phyloP scores from a whole-genome alignment of 345 rosid species.

The Punica granatum region DNA sequence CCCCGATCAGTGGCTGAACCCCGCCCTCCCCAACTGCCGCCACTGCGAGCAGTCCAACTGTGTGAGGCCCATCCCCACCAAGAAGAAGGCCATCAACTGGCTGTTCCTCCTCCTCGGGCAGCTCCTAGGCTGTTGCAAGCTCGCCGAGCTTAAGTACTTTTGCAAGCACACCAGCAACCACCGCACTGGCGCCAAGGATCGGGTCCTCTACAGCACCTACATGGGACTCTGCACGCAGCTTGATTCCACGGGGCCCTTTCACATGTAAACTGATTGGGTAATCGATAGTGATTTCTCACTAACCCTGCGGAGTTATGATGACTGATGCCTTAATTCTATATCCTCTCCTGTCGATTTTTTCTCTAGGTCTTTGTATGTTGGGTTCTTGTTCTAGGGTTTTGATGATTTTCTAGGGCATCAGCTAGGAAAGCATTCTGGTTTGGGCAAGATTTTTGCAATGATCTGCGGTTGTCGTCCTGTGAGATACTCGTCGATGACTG shows the following conservation, averaged over 20 bases:
- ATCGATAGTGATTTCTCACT: neutral
- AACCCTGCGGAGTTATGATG: too few relatives aligned
- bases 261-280: neutral
- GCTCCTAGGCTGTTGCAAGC: slow-evolving; percentile 60
- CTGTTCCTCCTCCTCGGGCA: slow-evolving; percentile 74
- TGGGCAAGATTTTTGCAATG: too few relatives aligned
- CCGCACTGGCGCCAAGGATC: slow-evolving; percentile 76
- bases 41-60: slow-evolving; percentile 33
- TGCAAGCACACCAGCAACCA: slow-evolving; percentile 72
- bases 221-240: slow-evolving; percentile 62
- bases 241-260: slow-evolving; percentile 41
- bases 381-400: too few relatives aligned
- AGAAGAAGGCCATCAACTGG: slow-evolving; percentile 70
- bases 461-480: too few relatives aligned
- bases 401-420: too few relatives aligned
- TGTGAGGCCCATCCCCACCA: slow-evolving; percentile 44
- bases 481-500: too few relatives aligned
- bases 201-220: slow-evolving; percentile 69
- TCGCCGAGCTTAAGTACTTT: slow-evolving; percentile 74
- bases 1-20: slow-evolving; percentile 46
- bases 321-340: too few relatives aligned
- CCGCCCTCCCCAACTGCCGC: slow-evolving; percentile 33
- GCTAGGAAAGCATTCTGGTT: too few relatives aligned
- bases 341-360: too few relatives aligned
- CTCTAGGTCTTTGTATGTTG: too few relatives aligned